Base-by-base conservation (phyloP, 441 rosid species). In the Pelargonium myrrhifolium region DNA sequence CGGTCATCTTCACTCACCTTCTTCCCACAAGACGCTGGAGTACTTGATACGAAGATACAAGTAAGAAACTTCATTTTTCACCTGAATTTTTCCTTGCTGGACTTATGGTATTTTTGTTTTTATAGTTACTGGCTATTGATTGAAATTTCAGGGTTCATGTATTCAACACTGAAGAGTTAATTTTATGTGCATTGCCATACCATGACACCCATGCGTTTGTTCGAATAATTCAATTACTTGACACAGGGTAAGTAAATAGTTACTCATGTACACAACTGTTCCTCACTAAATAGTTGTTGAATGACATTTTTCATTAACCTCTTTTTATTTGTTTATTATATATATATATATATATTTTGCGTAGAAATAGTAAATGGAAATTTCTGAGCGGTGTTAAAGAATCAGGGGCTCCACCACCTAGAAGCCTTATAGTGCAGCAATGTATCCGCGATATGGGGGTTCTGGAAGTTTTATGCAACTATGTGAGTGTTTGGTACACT, bases 151-250 rank as follows among this genome's bases (percentile, higher is more conserved):
- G 99, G 92, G 75, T 90, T 79, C 89, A 95, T 76, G 78, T 82
- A 58, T 87, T 84, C 86, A 95, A 90, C 73, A 6, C 69, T 0
- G 98, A 92, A 80, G 98, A 90, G 65, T 76, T 95, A 81, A 81
- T 92, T 74, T 71, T 92, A 55, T 89, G 97, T 67, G 84, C 90
- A 12, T 73, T 95, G 81, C 98, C 99, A 0, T 90, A 85, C 75
- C 99, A 95, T 42, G 99, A 89, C 49, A 92, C 95, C 37, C 98
- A 89, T 72, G 90, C 79, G 0, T 95, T 95, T 78, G 98, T 95
- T 64, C 88, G 82, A 65, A 84, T 95, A 66, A 83, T 87, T 75
- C 96, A 95, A 83, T 80, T 92, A 73, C 75, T 92, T 68, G 81
- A 90, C 40, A 71, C 85, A 47, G 85, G 97, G 99, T 92, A 75